Base-by-base conservation (phyloP, 192 early-diverging fungal genomes). In the Rhizoclosmatium globosum region DNA sequence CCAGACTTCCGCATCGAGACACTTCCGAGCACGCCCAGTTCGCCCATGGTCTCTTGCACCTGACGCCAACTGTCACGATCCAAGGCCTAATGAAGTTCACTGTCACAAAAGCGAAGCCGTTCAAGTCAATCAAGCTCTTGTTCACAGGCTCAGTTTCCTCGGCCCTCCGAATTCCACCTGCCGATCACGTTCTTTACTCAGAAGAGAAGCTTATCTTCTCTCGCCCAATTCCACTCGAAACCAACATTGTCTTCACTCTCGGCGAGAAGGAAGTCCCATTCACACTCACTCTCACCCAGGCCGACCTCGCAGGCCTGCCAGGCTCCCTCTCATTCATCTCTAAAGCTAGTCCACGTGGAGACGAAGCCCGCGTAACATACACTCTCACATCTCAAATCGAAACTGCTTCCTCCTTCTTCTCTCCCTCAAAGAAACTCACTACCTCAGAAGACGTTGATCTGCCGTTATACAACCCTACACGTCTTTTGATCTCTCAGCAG, bases 401-500 rank as follows among this genome's bases (percentile, higher is more conserved):
- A 47, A 74, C 79, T 11, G 31, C 17, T 11, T 71, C 72, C 2
- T 13, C 19, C 17, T 65, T 80, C 64, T 44, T 66, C 17, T 45
- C 72, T 19, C 15, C 64, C 19, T 3, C 50, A 6, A 74, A 75
- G 64, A 64, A 48, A n/a, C 21, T 66, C 9, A 13, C 7, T 42
- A 15, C 4, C 47, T 31, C 41, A 3, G 79, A 80, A 42, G 50
- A 38, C 38, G 79, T 80, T 43, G 79, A 80, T 71, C 9, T 80
- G 41, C 79, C 79, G 4, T 62, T 23, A 17, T 74, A 74, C 79
- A 71, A 80, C 66, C 64, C 75, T 11, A 71, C 79, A 13, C 39
- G 11, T 47, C 71, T 80, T 7, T 11, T 75, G 9, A 19, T n/a
- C 15, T 46, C 64, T 2, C 31, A 50, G 9, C 47, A 43, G 6